phyloP scores from a whole-genome alignment of 495 filamentous ascomycete species.

The Paragyromitra xinjiangensis region DNA sequence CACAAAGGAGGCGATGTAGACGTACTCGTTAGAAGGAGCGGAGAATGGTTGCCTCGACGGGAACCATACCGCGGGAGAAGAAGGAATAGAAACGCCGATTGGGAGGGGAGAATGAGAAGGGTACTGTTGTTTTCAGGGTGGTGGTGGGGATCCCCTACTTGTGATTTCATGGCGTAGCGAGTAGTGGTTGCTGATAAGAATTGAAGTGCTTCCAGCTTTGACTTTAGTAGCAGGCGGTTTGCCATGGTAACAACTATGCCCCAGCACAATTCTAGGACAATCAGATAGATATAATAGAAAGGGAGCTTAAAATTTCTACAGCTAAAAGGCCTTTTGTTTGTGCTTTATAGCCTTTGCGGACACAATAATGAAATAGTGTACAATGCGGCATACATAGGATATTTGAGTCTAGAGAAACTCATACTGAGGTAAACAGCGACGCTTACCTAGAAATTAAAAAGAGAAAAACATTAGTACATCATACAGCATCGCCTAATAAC shows the following conservation, averaged over 20 bases:
- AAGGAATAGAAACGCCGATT: too few species aligned
- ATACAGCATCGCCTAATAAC: neutral
- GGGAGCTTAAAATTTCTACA: neutral
- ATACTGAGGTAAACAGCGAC: neutral
- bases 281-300: neutral
- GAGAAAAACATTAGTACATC: neutral
- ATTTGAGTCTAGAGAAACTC: neutral
- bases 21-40: too few species aligned
- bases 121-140: too few species aligned
- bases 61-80: too few species aligned
- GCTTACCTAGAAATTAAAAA: neutral
- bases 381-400: neutral
- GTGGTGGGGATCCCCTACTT: too few species aligned
- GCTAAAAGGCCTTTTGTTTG: neutral
- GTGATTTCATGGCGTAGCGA: too few species aligned
- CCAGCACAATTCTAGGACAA: neutral
- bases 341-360: neutral
- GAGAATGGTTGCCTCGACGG: too few species aligned
- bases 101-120: too few species aligned
- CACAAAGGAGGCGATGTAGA: too few species aligned
- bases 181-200: too few species aligned
- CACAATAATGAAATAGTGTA: neutral
- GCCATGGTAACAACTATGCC: neutral
- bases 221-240: neutral
- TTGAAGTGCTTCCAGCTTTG: too few species aligned